Evolutionary conservation across 805 yeast genomes (phyloP).

Genomic region (Cyberlindnera bimundalis): DNA sequence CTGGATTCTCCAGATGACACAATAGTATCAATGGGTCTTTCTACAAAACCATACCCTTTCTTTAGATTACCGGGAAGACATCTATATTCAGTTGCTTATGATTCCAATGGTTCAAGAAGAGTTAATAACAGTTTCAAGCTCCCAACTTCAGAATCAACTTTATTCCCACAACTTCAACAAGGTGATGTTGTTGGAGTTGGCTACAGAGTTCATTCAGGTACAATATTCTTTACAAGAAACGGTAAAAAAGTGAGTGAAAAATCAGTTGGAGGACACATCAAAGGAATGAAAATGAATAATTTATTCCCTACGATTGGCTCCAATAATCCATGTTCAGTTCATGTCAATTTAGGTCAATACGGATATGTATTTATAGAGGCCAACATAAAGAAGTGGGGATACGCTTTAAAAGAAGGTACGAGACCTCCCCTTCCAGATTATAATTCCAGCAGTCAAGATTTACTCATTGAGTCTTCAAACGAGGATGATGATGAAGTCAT

Average conservation of each 20-base stretch:
- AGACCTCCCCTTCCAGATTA: conserved; percentile 95
- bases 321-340: conserved; percentile 35
- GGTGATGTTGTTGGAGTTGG: conserved; percentile 97
- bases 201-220: conserved; percentile 72
- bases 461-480: conserved; percentile 60
- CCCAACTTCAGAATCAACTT: conserved; percentile 24
- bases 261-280: conserved; percentile 20
- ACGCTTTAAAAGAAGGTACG: conserved; percentile 78
- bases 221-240: conserved; percentile 88
- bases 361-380: conserved; percentile 83
- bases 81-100: conserved; percentile 68
- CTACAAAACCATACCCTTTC: conserved; percentile 70
- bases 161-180: conserved; percentile 48
- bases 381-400: conserved; percentile 83
- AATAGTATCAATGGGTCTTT: conserved; percentile 61
- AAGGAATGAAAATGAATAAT: conserved; percentile 67
- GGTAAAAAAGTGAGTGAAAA: conserved; percentile 65
- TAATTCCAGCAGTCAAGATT: conserved; percentile 73
- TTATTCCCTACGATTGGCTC: conserved; percentile 39
- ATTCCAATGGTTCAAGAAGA: conserved; percentile 66
- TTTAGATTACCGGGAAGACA: conserved; percentile 74
- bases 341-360: conserved; percentile 68
- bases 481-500: conserved; percentile 29
- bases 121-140: conserved; percentile 56
- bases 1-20: conserved; percentile 34